These are phyloP conservation scores for Aspergillus sp. DNA, from an alignment of 2,329 filamentous ascomycete species.

Conservation along the genomic window DNA sequence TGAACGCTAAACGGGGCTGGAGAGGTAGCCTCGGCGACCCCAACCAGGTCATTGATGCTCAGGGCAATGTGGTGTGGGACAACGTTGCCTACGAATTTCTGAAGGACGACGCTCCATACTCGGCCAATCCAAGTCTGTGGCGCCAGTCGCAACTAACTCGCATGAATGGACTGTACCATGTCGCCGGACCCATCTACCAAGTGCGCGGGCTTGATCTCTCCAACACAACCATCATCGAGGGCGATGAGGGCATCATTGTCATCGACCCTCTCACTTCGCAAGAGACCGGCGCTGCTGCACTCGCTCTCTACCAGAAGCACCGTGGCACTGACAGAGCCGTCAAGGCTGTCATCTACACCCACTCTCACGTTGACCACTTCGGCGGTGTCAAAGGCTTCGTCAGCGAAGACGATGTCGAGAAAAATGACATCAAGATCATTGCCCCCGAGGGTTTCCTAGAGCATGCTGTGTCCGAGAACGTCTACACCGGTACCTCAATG, in stretches of 20 bases:
- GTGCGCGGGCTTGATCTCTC: constrained; percentile 45
- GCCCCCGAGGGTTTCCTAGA: constrained; percentile 45
- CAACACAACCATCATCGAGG: constrained; percentile 45
- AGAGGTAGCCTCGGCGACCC: constrained; percentile 16
- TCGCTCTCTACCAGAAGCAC: constrained; percentile 36
- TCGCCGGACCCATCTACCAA: constrained; percentile 42
- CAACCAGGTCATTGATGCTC: constrained; percentile 17
- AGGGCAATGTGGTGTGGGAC: constrained; percentile 36
- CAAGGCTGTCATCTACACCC: constrained; percentile 43
- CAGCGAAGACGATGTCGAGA: constrained; percentile 11
- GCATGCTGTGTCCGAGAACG: constrained; percentile 42
- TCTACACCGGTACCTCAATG: constrained; percentile 44
- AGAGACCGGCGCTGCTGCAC: constrained; percentile 37
- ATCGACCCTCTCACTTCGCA: constrained; percentile 41
- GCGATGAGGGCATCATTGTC: constrained; percentile 38
- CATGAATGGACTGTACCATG: constrained; percentile 38
- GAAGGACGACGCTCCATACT: constrained; percentile 22
- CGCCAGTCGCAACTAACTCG: constrained; percentile 34
- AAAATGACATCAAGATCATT: constrained; percentile 24
- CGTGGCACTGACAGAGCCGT: constrained; percentile 20
- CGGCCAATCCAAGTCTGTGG: constrained; percentile 39
- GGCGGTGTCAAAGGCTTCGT: constrained; percentile 28
- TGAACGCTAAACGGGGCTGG: constrained; percentile 17
- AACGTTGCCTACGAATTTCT: constrained; percentile 37
- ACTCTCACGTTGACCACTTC: constrained; percentile 46